Evolutionary conservation across 345 rosid genomes (phyloP), one percentile per base, ranked within the genome.

Genomic region (Cardamine chenopodiifolia): DNA sequence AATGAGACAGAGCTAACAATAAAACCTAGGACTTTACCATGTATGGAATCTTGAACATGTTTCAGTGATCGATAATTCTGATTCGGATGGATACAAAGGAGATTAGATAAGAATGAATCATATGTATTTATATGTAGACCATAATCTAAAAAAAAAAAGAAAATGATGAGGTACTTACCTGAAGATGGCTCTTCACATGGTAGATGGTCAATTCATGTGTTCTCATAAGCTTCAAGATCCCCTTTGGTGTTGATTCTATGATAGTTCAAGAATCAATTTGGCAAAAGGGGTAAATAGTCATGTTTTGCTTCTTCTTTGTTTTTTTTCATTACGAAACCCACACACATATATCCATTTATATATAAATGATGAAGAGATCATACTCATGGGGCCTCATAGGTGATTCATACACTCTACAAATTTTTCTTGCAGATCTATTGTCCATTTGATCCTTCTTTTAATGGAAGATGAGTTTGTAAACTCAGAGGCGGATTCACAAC

Each of bases 171-270:
- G 7, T 40, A 56, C 53, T 34, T 42, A 89, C 91, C 88, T 92
- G 98, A 86, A 93, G 80, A 79, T 90, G 98, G 69, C 98, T 90
- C 82, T 93, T 93, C 14, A 93, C 87, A 78, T 93, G 97, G 72
- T 88, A 89, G 71, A 93, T 90, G 26, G 96, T 89, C 78, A 93
- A 76, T 49, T 85, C 93, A 59, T 86, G 85, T 0, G 85, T 81
- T 63, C 83, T 87, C 98, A 93, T 90, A 63, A 88, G 84, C 88
- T 85, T 88, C 67, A 93, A 80, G 45, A 93, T 84, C 35, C 83
- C 85, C 86, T 90, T 90, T 0, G 98, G 98, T 3, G 97, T 90
- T 3, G 97, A 92, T 76, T 83, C 93, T 89, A 37, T 15, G 28
- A 47, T n/a, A n/a, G 31, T 60, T 73, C 7, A 74, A 28, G 28